phyloP scores from a whole-genome alignment of 352 stramenopile species.

The Globisporangium nunn region DNA sequence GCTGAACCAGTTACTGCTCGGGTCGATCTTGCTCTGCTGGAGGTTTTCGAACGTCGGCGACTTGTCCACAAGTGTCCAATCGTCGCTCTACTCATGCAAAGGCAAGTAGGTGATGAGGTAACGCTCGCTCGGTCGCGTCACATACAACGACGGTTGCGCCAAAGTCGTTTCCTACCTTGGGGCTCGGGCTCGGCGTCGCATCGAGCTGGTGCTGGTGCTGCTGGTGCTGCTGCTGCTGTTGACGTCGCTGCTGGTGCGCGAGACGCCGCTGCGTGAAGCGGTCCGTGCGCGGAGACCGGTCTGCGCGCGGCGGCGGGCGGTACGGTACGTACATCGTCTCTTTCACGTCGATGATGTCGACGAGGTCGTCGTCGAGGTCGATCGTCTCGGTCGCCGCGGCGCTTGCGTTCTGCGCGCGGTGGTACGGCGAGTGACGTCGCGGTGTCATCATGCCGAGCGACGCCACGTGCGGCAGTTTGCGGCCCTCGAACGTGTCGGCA shows the following conservation, averaged over 20 bases:
- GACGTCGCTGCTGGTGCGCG: slow-evolving; percentile 20
- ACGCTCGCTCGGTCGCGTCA: background rate
- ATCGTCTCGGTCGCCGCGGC: slow-evolving; percentile 28
- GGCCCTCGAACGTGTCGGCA: slow-evolving; percentile 11
- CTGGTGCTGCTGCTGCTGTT: slow-evolving; percentile 10
- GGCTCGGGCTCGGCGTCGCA: slow-evolving; percentile 34
- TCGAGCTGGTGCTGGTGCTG: slow-evolving; percentile 11
- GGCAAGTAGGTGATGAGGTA: background rate
- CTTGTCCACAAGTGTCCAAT: slow-evolving; percentile 76
- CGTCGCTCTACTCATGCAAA: slow-evolving; percentile 30
- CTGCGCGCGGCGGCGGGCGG: slow-evolving; percentile 18
- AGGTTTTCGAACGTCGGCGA: slow-evolving; percentile 66
- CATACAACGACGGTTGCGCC: background rate
- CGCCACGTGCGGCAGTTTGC: slow-evolving; percentile 3
- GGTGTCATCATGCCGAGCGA: slow-evolving; percentile 11
- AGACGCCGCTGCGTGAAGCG: slow-evolving; percentile 14
- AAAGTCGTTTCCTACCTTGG: slow-evolving; percentile 33
- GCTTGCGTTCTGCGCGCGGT: slow-evolving; percentile 53
- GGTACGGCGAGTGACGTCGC: slow-evolving; percentile 11
- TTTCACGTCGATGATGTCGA: slow-evolving; percentile 38
- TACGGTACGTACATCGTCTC: slow-evolving; percentile 55
- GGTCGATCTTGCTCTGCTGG: slow-evolving; percentile 27
- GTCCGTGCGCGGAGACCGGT: slow-evolving; percentile 21
- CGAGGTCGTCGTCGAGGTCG: slow-evolving; percentile 45
- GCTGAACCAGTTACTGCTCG: slow-evolving; percentile 47